These are phyloP conservation scores for Phaeomoniella chlamydospora DNA, from an alignment of 2,329 filamentous ascomycete genomes.

Conservation along the genomic window DNA sequence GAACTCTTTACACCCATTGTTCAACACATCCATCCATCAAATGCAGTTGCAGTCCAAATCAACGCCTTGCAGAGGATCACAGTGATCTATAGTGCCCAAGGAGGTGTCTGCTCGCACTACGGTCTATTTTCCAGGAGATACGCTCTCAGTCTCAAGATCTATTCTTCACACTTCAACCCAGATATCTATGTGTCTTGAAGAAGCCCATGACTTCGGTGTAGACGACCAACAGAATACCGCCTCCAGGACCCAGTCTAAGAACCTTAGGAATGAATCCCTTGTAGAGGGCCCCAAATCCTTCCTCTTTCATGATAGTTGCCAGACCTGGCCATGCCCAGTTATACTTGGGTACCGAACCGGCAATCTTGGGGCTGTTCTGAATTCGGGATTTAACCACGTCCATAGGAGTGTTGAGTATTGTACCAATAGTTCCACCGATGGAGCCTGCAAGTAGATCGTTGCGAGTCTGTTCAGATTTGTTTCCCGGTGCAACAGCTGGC, in stretches of 20 bases:
- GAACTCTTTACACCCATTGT: no score
- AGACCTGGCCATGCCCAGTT: conserved; percentile 94
- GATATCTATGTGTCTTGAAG: conserved; percentile 50
- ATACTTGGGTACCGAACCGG: conserved; percentile 81
- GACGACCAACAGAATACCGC: conserved; percentile 41
- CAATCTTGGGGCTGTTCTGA: conserved; percentile 76
- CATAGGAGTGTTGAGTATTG: conserved; percentile 86
- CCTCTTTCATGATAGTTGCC: conserved; percentile 77
- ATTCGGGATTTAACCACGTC: conserved; percentile 98
- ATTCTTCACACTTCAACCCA: background rate
- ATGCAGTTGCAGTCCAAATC: no score
- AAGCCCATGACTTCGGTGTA: conserved; percentile 52
- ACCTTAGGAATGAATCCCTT: conserved; percentile 98
- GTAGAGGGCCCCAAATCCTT: conserved; percentile 83
- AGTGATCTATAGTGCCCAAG: no score
- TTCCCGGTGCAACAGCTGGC: conserved; percentile 53
- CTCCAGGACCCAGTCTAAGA: conserved; percentile 56
- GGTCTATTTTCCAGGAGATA: no score
- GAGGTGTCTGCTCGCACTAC: no score
- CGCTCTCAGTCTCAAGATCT: no score
- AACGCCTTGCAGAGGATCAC: no score
- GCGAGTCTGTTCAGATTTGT: conserved; percentile 64
- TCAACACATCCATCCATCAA: no score
- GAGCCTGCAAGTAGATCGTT: conserved; percentile 82
- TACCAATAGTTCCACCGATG: conserved; percentile 80